Evolutionary conservation across 192 early-diverging fungal species (phyloP).

Genomic region (Coemansia sp.): DNA sequence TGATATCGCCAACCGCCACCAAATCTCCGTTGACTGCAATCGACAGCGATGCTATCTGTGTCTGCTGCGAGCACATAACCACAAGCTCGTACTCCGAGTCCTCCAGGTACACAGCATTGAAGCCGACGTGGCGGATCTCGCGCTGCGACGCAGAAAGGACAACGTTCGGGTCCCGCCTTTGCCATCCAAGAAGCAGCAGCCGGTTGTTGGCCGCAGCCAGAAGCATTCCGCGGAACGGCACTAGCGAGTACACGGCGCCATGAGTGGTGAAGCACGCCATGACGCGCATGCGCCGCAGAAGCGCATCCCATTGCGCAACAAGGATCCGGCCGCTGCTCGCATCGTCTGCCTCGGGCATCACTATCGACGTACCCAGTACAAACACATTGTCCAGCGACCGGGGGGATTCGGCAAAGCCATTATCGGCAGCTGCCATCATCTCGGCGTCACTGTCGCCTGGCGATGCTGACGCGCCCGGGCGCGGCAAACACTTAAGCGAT

Average conservation of each 20-base stretch:
- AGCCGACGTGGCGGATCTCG: background rate
- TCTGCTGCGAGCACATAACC: slow-evolving; percentile 45
- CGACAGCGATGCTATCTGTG: slow-evolving; percentile 60
- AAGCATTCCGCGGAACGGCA: slow-evolving; percentile 62
- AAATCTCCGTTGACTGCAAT: slow-evolving; percentile 65
- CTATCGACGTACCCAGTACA: slow-evolving; percentile 74
- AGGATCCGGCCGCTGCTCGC: slow-evolving; percentile 72
- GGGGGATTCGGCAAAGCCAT: background rate
- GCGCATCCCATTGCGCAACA: slow-evolving; percentile 58
- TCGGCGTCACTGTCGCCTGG: background rate
- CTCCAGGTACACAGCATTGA: slow-evolving; percentile 1
- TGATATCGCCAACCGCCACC: slow-evolving; percentile 79
- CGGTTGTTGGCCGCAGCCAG: slow-evolving; percentile 66
- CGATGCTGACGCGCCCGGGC: slow-evolving; percentile 1
- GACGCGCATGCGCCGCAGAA: slow-evolving; percentile 54
- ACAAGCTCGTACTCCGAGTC: slow-evolving; percentile 33
- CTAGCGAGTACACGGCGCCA: slow-evolving; percentile 65
- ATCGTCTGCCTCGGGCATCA: slow-evolving; percentile 60
- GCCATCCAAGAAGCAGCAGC: slow-evolving; percentile 41
- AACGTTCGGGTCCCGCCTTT: slow-evolving; percentile 8
- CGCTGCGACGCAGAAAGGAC: background rate
- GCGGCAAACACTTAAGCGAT: slow-evolving; percentile 15
- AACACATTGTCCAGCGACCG: slow-evolving; percentile 53
- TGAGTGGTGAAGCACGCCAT: slow-evolving; percentile 51
- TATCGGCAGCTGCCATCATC: background rate